phyloP scores from a whole-genome alignment of 768 basidiomycete genomes.

The Neoboletus subvelutipes region DNA sequence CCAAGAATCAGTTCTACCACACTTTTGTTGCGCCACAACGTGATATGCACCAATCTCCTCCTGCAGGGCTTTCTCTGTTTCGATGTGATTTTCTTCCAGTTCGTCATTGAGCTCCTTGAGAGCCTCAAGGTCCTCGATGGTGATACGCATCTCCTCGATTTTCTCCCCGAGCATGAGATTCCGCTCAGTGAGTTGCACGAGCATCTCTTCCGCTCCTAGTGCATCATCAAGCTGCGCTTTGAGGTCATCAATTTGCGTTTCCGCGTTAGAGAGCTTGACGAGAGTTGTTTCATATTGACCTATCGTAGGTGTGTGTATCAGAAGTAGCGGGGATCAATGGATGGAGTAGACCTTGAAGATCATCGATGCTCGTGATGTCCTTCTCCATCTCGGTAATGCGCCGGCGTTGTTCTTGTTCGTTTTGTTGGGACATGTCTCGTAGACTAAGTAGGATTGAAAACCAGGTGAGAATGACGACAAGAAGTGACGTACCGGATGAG shows the following conservation, averaged over 20 bases:
- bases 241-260: slow-evolving; percentile 89
- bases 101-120: slow-evolving; percentile 96
- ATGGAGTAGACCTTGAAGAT: slow-evolving; percentile 65
- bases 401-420: slow-evolving; percentile 78
- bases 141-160: slow-evolving; percentile 96
- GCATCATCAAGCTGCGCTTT: slow-evolving; percentile 95
- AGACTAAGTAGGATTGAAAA: slow-evolving; percentile 46
- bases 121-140: slow-evolving; percentile 94
- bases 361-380: slow-evolving; percentile 74
- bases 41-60: slow-evolving; percentile 77
- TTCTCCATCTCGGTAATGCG: slow-evolving; percentile 88
- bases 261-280: slow-evolving; percentile 83
- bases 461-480: background rate
- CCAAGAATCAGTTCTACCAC: slow-evolving; percentile 1
- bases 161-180: slow-evolving; percentile 94
- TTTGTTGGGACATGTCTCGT: slow-evolving; percentile 85
- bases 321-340: background rate
- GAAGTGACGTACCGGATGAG: slow-evolving; percentile 61
- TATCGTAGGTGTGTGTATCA: slow-evolving; percentile 29
- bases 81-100: slow-evolving; percentile 92
- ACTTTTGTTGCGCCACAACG: background rate
- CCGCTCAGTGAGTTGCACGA: slow-evolving; percentile 91
- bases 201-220: slow-evolving; percentile 92
- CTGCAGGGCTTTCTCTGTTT: slow-evolving; percentile 88
- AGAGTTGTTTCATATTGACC: slow-evolving; percentile 78